Percentiles rank a stretch among this genome's conserved stretches.
These are phyloP conservation scores for Suhomyces panamericanus DNA, from an alignment of 1,139 yeast genomes.

Conservation along the genomic window DNA sequence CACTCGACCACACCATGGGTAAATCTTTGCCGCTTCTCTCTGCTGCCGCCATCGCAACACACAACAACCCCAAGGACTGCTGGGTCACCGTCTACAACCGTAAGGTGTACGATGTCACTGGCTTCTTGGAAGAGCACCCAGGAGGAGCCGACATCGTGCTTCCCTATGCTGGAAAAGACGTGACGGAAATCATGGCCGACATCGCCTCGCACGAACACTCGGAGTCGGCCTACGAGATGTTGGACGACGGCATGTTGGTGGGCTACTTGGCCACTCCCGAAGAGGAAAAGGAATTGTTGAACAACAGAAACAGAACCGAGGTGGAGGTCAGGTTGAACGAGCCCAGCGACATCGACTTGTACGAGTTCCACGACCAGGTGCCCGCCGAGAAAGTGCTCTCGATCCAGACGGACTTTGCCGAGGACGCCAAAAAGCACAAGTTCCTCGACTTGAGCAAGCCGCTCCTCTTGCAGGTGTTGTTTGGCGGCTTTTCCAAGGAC, in stretches of 20 bases:
- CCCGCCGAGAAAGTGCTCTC: conserved; percentile 72
- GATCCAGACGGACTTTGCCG: conserved; percentile 73
- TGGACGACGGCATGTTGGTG: conserved; percentile 66
- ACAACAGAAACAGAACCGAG: conserved; percentile 42
- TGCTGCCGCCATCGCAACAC: conserved; percentile 46
- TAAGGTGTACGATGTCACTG: conserved; percentile 80
- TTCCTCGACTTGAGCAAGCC: conserved; percentile 86
- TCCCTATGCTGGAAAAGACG: conserved; percentile 82
- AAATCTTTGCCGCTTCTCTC: conserved; percentile 38
- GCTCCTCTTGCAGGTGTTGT: conserved; percentile 72
- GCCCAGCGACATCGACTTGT: conserved; percentile 22
- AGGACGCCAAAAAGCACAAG: conserved; percentile 73
- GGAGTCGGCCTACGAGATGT: conserved; percentile 83
- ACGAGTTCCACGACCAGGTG: conserved; percentile 57
- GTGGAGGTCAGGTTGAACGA: conserved; percentile 42
- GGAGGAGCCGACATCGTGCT: conserved; percentile 77
- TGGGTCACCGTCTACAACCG: conserved; percentile 77
- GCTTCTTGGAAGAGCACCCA: conserved; percentile 80
- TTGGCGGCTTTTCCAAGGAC: conserved; percentile 74
- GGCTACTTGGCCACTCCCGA: conserved; percentile 49
- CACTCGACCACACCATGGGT: conserved; percentile 9
- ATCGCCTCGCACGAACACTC: conserved; percentile 70
- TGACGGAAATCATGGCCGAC: conserved; percentile 78
- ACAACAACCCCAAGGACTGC: conserved; percentile 54
- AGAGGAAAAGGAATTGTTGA: conserved; percentile 45